Evolutionary conservation across 2,329 filamentous ascomycete genomes (phyloP), one percentile per base, ranked within the genome.

Genomic region (Epichloe sylvatica): DNA sequence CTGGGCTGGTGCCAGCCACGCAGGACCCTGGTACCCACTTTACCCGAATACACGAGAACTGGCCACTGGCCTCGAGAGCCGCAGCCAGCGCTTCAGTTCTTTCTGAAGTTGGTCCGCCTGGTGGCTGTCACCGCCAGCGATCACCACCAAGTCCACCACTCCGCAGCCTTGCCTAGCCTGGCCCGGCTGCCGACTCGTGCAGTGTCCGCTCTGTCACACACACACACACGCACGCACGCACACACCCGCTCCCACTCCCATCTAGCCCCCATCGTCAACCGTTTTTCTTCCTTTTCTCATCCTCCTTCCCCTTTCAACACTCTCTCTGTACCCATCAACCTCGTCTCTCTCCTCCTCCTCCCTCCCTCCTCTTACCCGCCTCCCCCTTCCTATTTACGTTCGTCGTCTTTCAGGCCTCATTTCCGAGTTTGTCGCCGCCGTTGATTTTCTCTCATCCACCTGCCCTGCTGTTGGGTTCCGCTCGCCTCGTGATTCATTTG

Each of bases 261-360:
- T 23, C 23, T 30, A 30, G 49, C 55, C 47, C 49, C 54, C 51
- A 52, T 45, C 50, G 47, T 49, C 25, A 47, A 40, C 39, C 44
- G 38, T 36, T 46, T 52, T 52, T 40, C 25, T 58, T 61, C 56
- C 57, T 58, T 58, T 61, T 53, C n/a, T n/a, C n/a, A n/a, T n/a
- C 59, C 56, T 56, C 58, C 55, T 56, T 58, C 54, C 59, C 56
- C 53, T 56, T 55, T 56, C 37, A 36, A 15, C 21, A 11, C 55
- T 21, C 36, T 39, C 36, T 46, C 36, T 44, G 38, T 42, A 19
- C 44, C 12, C 43, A 33, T 53, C 45, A 45, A 44, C 35, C 47
- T 40, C 34, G 9, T 37, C 23, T 35, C 30, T 47, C 49, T 36
- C 34, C 39, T 43, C 45, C 36, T 17, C 48, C 44, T 51, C 48